phyloP scores from a whole-genome alignment of 805 yeast species.

The Hanseniaspora lachancei region DNA sequence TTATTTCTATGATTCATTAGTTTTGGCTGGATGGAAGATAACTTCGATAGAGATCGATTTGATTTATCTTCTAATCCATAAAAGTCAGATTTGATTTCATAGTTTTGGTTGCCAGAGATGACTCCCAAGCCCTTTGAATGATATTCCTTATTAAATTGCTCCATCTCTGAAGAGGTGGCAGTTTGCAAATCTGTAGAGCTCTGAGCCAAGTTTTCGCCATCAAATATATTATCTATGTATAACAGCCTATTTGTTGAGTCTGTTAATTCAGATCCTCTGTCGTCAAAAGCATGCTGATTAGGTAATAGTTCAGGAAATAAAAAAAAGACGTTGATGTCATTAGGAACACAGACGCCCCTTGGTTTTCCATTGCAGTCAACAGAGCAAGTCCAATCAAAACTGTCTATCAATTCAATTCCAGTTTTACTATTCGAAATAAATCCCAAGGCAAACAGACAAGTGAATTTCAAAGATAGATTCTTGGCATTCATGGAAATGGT shows the following conservation, averaged over 20 bases:
- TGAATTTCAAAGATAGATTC: slow-evolving; percentile 54
- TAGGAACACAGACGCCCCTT: slow-evolving; percentile 33
- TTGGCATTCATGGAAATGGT: slow-evolving; percentile 35
- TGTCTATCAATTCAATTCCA: slow-evolving; percentile 77
- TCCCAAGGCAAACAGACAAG: slow-evolving; percentile 69
- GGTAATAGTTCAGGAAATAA: slow-evolving; percentile 14
- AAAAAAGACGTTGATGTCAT: slow-evolving; percentile 25
- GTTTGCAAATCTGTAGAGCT: neutral
- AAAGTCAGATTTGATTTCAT: neutral
- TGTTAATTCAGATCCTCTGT: neutral
- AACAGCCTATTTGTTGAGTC: neutral
- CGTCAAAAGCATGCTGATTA: neutral
- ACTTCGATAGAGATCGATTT: neutral
- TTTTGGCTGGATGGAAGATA: neutral
- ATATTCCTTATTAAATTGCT: neutral
- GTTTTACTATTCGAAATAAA: slow-evolving; percentile 56
- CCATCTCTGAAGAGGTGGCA: neutral
- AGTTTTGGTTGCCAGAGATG: neutral
- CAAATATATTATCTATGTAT: neutral
- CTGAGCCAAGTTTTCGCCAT: neutral
- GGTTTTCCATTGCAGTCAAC: slow-evolving; percentile 33
- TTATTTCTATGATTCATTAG: neutral
- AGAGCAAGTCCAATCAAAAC: slow-evolving; percentile 56
- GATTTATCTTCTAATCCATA: neutral
- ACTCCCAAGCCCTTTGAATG: neutral